Base-by-base conservation (phyloP, 495 filamentous ascomycete species). In the Aspergillus bertholletiae region DNA sequence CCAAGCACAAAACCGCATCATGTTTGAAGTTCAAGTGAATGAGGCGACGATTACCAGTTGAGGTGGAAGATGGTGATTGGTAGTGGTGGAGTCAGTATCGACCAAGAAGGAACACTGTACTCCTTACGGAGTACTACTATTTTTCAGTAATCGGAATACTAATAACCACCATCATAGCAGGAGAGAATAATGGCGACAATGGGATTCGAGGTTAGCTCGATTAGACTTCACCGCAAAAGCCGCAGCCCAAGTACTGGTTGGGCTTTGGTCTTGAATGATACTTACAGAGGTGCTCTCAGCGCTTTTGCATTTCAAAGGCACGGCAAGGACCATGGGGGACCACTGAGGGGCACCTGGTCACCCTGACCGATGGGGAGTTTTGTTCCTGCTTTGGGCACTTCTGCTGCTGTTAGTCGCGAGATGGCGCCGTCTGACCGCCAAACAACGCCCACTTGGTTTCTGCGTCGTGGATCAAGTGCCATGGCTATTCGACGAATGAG, bases 311-410 rank as follows among this genome's bases (percentile, higher is more conserved):
- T 13, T 22, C 43, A 45, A 47, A 13, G n/a, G 13, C n/a, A n/a
- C n/a, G n/a, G n/a, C n/a, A n/a, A 37, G 34, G 20, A 26, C 54
- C 41, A 41, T 41, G 7, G 49, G 46, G 53, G 51, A 34, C 60
- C 56, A 62, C 55, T 58, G 47, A 54, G 49, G 47, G 53, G 53
- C 51, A 51, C 27, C 7, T 37, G 32, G 47, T 61, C 51, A 24
- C 43, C 51, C 51, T 52, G 55, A 52, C 48, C 45, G 51, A 62
- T 56, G 53, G 56, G 40, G 32, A 52, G 55, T 56, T 53, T 55
- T 26, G 56, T 60, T 61, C 56, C 59, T 61, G 57, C 49, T 59
- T 66, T 62, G 63, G 63, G 63, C 60, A 66, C 58, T 48, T 62
- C 52, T 66, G 63, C 63, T 60, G 62, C 57, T 62, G 57, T 45